Base-by-base conservation (phyloP, 306 rosid genomes). In the Vigna radiata region DNA sequence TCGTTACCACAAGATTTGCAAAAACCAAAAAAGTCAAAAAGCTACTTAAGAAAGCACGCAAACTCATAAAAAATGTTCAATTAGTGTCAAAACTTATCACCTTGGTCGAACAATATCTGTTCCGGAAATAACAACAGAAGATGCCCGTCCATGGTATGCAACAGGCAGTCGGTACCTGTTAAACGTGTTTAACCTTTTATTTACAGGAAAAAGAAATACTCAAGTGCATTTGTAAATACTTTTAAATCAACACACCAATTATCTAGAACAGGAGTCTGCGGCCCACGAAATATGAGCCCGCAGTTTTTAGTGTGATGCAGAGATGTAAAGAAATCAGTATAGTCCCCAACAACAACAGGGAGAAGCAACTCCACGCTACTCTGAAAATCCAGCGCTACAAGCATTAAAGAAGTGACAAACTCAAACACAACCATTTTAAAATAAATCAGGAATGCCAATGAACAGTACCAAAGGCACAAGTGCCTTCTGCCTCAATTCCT, bases 141-240 rank as follows among this genome's bases (percentile, higher is more conserved):
- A 95, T 71, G 98, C 88, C 27, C 97, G 85, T 68, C 99, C 99
- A 86, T 95, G 99, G 84, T 95, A 95, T 23, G 92, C 99, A 86
- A 95, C 79, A 29, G 99, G 99, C 80, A 95, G 82, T 83, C 82
- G 97, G 83, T 86, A 95, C 98, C 98, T 95, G 8, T 1, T 63
- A 80, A 70, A 73, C 55, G 62, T 55, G 18, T 47, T 70, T 56
- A 10, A 63, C 66, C 11, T 41, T 70, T 29, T 19, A 77, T 49
- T 33, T 4, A 73, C 48, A 56, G n/a, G 16, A 77, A 10, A 80
- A 77, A 7, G 73, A 61, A 16, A 1, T 14, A 72, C 68, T 11
- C 17, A 4, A 23, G 41, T 65, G 25, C 3, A 29, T 23, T 77
- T 76, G 27, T 55, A 77, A 81, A 76, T 47, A 48, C 54, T 19